phyloP scores from a whole-genome alignment of 2,329 filamentous ascomycete genomes.

The Pestalotiopsis sp. region DNA sequence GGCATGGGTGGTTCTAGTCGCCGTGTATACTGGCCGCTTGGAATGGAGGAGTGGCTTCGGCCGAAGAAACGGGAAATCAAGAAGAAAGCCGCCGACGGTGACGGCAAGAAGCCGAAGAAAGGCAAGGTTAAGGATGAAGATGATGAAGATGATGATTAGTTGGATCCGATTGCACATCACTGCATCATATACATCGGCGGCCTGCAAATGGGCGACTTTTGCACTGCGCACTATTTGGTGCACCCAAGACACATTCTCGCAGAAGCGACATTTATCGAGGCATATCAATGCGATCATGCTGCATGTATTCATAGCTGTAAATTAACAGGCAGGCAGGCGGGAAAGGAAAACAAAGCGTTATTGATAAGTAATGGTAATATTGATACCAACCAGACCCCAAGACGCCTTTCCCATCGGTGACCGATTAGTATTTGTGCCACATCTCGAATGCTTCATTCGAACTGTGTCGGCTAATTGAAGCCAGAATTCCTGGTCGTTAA shows the following conservation, averaged over 20 bases:
- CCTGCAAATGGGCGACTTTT: too few species aligned
- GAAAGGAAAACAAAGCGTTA: background rate
- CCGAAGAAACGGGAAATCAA: constrained; percentile 75
- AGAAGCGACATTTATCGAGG: background rate
- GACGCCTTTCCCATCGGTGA: background rate
- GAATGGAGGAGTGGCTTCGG: constrained; percentile 87
- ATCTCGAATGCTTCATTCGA: too few species aligned
- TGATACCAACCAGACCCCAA: background rate
- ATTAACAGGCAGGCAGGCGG: too few species aligned
- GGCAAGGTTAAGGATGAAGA: constrained; percentile 25
- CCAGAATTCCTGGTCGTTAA: too few species aligned
- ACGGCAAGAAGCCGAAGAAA: constrained; percentile 25
- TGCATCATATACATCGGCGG: background rate
- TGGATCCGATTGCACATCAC: background rate
- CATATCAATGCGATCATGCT: background rate
- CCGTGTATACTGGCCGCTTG: constrained; percentile 87
- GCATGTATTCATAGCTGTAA: background rate
- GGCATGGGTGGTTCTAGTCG: constrained; percentile 84
- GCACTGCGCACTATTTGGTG: background rate
- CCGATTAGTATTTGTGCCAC: background rate
- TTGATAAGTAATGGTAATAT: background rate
- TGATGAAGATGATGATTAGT: constrained; percentile 20
- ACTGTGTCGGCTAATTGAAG: background rate
- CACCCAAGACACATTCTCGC: background rate
- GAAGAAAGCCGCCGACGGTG: constrained; percentile 38